phyloP scores from a whole-genome alignment of 2,329 filamentous ascomycete genomes.

The Fusarium nurragi region DNA sequence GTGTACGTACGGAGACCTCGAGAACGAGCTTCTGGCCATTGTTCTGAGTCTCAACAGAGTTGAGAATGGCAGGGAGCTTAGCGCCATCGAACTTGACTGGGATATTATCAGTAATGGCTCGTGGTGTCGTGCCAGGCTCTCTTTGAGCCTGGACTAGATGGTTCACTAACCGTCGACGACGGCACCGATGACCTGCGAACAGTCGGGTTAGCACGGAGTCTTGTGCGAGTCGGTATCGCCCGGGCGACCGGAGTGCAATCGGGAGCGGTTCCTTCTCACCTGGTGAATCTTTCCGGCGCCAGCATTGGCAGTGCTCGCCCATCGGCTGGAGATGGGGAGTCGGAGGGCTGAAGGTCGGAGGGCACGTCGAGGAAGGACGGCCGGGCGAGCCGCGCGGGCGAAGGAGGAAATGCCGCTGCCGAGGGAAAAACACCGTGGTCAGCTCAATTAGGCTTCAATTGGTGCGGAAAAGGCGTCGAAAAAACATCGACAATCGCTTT shows the following conservation, averaged over 20 bases:
- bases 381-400: constrained; percentile 70
- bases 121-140: constrained; percentile 9
- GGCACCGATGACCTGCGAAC: constrained; percentile 90
- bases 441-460: constrained; percentile 64
- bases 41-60: constrained; percentile 92
- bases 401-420: constrained; percentile 73
- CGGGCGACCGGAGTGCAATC: constrained; percentile 40
- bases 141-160: constrained; percentile 24
- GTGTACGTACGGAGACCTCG: constrained; percentile 85
- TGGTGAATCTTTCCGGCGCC: constrained; percentile 76
- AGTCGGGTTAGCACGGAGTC: constrained; percentile 38
- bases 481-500: constrained; percentile 44
- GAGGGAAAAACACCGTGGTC: constrained; percentile 44
- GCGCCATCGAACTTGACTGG: constrained; percentile 96
- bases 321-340: constrained; percentile 65
- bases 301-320: constrained; percentile 67
- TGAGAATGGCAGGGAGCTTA: constrained; percentile 95
- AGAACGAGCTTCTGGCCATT: constrained; percentile 93
- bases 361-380: constrained; percentile 65
- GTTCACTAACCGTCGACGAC: constrained; percentile 90
- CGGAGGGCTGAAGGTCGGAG: constrained; percentile 65
- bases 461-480: constrained; percentile 39
- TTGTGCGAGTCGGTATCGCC: constrained; percentile 12
- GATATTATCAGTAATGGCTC: constrained; percentile 44
- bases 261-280: constrained; percentile 54